Base-by-base conservation (phyloP, 345 rosid genomes). In the Linum trigynum region DNA sequence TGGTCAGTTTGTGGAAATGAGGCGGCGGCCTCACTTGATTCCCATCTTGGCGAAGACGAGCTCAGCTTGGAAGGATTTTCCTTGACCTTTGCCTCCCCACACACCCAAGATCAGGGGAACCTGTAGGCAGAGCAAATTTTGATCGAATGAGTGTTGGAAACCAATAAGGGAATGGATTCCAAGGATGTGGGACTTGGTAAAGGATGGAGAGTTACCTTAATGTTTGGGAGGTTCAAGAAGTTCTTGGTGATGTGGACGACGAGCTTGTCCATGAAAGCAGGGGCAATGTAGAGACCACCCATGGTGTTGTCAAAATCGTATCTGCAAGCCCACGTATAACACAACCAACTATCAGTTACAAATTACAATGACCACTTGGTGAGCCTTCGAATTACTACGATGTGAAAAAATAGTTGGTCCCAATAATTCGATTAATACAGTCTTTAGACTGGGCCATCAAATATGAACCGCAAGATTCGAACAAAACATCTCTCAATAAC, bases 51-150 rank as follows among this genome's bases (percentile, higher is more conserved):
- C 9, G 3, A 57, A 15, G 32, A 57, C 61, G 5, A 57, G 61
- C 10, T 57, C 61, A 57, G 36, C 16, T 17, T 57, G 61, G 61
- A 57, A 57, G 3, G 61, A 57, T 23, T 57, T 57, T 23, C 61
- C 61, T 57, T 57, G 61, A 17, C 61, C 61, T 57, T 57, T 57
- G 61, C 61, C 61, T 57, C 61, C 61, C 61, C 61, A 57, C 9
- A 57, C 61, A 57, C 61, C 61, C 61, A 57, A 57, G 23, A 57
- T 57, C 36, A 57, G 61, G 61, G 61, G 61, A 57, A 57, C 61
- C 61, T 57, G 38, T 57, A 12, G 5, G 3, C 7, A 17, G 2
- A 12, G 10, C 36, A 17, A 45, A 45, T 45, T 2, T 45, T 8
- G 2, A 56, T 2, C 12, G 9, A 32, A 2, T 56, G 32, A 56